Conservation (phyloP, 2,329 filamentous ascomycete genomes). For the Fusarium mangiferae region DNA sequence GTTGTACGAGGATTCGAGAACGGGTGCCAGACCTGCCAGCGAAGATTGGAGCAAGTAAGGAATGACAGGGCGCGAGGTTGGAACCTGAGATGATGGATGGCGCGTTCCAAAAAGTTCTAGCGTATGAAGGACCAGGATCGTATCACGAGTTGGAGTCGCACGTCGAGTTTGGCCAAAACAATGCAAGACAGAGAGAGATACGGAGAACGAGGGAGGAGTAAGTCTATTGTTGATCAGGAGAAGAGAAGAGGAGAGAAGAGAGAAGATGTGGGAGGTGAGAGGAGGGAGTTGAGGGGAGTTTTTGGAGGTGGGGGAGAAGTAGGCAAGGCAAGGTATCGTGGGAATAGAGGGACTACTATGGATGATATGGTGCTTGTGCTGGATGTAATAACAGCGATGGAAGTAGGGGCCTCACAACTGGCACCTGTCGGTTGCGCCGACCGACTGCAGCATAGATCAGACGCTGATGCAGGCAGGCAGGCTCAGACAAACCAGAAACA, state of each 20-base stretch:
- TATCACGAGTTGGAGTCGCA: slow-evolving; percentile 36
- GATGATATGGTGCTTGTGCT: slow-evolving; percentile 21
- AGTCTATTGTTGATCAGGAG: slow-evolving; percentile 18
- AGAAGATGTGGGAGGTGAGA: slow-evolving; percentile 19
- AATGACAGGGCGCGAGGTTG: slow-evolving; percentile 31
- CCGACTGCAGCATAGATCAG: slow-evolving; percentile 18
- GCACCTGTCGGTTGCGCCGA: slow-evolving; percentile 35
- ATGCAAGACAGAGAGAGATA: slow-evolving; percentile 16
- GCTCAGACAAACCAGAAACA: slow-evolving; percentile 19
- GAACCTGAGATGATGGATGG: slow-evolving; percentile 18
- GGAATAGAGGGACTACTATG: slow-evolving; percentile 20
- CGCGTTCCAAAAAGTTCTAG: slow-evolving; percentile 29
- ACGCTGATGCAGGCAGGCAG: background rate
- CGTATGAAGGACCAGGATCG: slow-evolving; percentile 21
- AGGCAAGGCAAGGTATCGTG: slow-evolving; percentile 16
- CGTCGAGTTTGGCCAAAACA: slow-evolving; percentile 23
- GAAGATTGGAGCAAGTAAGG: slow-evolving; percentile 28
- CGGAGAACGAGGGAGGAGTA: slow-evolving; percentile 12
- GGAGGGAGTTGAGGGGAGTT: slow-evolving; percentile 20
- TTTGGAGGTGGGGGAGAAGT: slow-evolving; percentile 31
- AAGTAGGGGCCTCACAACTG: slow-evolving; percentile 37
- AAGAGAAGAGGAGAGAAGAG: slow-evolving; percentile 25
- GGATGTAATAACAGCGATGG: slow-evolving; percentile 21
- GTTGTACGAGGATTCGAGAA: slow-evolving; percentile 19
- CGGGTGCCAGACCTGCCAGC: slow-evolving; percentile 35